Evolutionary conservation across 148 eudicot genomes (phyloP), one percentile per base, ranked within the genome.

Genomic region (Polygonum maritimum): DNA sequence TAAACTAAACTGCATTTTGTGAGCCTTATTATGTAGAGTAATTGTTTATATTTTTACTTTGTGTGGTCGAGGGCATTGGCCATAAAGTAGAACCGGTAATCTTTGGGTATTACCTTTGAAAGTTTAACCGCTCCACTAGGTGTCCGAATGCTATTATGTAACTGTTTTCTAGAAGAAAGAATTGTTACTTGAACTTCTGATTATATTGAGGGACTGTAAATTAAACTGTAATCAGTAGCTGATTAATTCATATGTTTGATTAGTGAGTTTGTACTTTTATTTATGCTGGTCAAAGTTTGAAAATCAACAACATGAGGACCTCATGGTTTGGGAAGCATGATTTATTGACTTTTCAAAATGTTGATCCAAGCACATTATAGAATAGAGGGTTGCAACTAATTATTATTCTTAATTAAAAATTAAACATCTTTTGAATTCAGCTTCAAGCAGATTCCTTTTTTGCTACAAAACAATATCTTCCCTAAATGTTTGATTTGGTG

Each of bases 351-450:
- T 22, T 62, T 31, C 38, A 35, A 62, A 62, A 62, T 57, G 13
- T 54, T 54, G 2, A 54, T 13, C 15, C 69, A 62, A 62, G 69
- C 16, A 31, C 38, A 31, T 62, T 12, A 11, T 62, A 22, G 38
- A 26, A 26, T 62, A 22, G 38, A 62, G 69, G 69, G 69, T 62
- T 11, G 69, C 69, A 62, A 62, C 69, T 26, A 62, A 62, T 62
- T 26, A 26, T 22, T 14, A 4, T 31, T 33, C 13, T 62, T 31
- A 2, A 60, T 54, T 47, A 10, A 10, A 4, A 4, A 60, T 2
- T 22, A 22, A 60, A 62, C 39, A 18, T 31, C 26, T 26, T 26
- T 22, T 22, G 67, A 16, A 1, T 18, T 60, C 14, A 55, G n/a
- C 62, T 55, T 55, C 62, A 55, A 55, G 26, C 26, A 60, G 35